Base-by-base conservation (phyloP, 177 flowering plant genomes). In the Telopea speciosissima region DNA sequence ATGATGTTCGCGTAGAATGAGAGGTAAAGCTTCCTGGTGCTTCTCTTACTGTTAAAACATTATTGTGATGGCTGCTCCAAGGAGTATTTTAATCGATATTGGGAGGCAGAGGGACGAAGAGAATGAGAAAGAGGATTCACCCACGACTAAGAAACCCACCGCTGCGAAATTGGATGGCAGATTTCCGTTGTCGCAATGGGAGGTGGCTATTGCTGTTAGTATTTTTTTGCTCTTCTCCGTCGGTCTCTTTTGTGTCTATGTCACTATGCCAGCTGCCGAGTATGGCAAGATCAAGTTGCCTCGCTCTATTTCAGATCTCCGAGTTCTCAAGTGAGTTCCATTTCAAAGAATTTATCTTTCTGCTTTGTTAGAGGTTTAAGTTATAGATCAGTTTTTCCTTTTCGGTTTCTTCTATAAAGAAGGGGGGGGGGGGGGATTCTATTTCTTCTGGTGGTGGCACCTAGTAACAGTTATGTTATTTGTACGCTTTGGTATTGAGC, bases 261-360 rank as follows among this genome's bases (percentile, higher is more conserved):
- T 68, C 68, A 84, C 92, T 49, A 90, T 92, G 96, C 97, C 96
- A 0, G 81, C 83, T 22, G 88, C 94, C 2, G 88, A 89, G 58
- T 90, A 81, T 65, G 88, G 83, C 19, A 81, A 78, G 67, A 82
- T 92, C 72, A 88, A 79, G 83, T 73, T 92, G 61, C 97, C 97
- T 16, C 86, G 90, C 49, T 74, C 84, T 11, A 58, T 92, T 28
- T 74, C 91, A 0, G 97, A 92, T 84, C 88, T 90, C 65, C 96
- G 97, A 33, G 31, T 83, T 76, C 91, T 92, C 73, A 92, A 89
- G 97, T 92, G 82, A 24, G 83, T 56, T 31, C 40, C 16, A 13
- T 1, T 24, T 65, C 60, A 9, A 26, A 52, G 54, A 49, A 17
- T 12, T 24, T 17, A 5, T 23, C 8, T 68, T 25, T 26, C 56